phyloP scores from a whole-genome alignment of 2,329 filamentous ascomycete genomes.

The Alternaria brassicicola region DNA sequence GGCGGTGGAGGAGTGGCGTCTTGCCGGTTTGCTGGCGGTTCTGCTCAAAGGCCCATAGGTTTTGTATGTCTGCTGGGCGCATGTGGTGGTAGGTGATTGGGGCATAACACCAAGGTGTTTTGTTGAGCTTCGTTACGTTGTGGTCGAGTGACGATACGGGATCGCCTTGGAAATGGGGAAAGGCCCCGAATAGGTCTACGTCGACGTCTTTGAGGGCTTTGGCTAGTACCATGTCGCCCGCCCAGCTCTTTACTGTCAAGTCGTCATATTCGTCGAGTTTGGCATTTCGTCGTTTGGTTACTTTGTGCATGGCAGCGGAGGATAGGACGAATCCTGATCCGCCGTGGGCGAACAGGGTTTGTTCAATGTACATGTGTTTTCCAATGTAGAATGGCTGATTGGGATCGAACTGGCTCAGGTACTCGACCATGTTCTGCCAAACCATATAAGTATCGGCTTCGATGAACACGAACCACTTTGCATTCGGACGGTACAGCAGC shows the following conservation, averaged over 20 bases:
- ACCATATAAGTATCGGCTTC: constrained; percentile 63
- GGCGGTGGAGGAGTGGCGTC: constrained; percentile 1
- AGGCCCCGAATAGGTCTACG: constrained; percentile 29
- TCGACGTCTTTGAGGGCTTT: constrained; percentile 54
- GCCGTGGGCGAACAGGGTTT: constrained; percentile 60
- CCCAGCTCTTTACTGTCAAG: constrained; percentile 56
- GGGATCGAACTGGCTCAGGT: constrained; percentile 58
- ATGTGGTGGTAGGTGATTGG: constrained; percentile 58
- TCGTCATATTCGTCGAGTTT: constrained; percentile 52
- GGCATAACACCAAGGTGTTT: constrained; percentile 57
- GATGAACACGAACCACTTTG: constrained; percentile 64
- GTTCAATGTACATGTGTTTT: constrained; percentile 59
- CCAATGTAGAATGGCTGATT: constrained; percentile 58
- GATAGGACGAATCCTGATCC: constrained; percentile 60
- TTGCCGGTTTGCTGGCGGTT: constrained; percentile 1
- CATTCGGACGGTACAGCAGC: constrained; percentile 46
- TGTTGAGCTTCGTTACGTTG: constrained; percentile 24
- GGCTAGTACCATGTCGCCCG: constrained; percentile 58
- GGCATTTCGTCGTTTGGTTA: constrained; percentile 42
- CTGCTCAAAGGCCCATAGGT: constrained; percentile 55
- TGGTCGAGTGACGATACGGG: constrained; percentile 31
- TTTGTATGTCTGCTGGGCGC: constrained; percentile 49
- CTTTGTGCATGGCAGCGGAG: constrained; percentile 52
- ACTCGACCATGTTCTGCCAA: constrained; percentile 59
- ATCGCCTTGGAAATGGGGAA: constrained; percentile 31